Conservation (phyloP, 306 rosid genomes). For the Rosa chinensis region DNA sequence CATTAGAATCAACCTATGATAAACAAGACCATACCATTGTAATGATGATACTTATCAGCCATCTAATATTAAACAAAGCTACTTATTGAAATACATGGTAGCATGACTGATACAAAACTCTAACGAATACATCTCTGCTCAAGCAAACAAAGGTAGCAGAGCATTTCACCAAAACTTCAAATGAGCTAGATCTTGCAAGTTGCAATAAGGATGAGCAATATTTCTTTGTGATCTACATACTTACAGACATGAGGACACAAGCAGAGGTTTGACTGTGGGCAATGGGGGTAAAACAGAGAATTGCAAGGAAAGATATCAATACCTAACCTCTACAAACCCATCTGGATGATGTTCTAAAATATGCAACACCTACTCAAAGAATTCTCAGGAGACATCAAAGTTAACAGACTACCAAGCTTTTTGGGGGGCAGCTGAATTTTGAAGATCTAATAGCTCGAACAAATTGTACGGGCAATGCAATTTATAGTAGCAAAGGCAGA, state of each 20-base stretch:
- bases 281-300: neutral
- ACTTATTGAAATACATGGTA: neutral
- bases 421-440: neutral
- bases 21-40: neutral
- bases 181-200: neutral
- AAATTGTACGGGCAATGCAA: neutral
- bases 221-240: neutral
- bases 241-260: neutral
- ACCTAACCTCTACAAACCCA: neutral
- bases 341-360: neutral
- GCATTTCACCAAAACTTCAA: neutral
- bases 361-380: neutral
- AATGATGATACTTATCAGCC: neutral
- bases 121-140: neutral
- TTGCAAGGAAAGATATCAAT: neutral
- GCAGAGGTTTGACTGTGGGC: neutral
- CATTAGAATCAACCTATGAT: conserved; percentile 14
- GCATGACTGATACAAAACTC: neutral
- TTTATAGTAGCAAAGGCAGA: neutral
- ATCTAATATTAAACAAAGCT: neutral
- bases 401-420: neutral
- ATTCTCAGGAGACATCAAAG: neutral
- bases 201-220: neutral
- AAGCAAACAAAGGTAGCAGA: neutral
- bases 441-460: conserved; percentile 16